Percentiles rank a stretch among this genome's conserved stretches.
These are phyloP conservation scores for Dillenia turbinata DNA, from an alignment of 164 flowering plant genomes.

Conservation along the genomic window DNA sequence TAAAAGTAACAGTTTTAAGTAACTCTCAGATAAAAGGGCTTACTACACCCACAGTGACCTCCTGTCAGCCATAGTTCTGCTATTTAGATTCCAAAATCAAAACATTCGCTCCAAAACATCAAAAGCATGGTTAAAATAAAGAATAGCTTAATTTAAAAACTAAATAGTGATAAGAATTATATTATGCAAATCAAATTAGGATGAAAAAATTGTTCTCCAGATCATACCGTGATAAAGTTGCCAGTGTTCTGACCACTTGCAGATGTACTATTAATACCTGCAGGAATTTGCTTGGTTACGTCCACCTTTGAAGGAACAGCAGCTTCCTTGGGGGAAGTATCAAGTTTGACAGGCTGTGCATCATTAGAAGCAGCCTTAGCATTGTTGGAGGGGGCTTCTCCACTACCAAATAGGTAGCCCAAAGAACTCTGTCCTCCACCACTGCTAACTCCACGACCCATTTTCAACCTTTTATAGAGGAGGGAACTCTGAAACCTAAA, in stretches of 20 bases:
- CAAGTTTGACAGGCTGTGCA: slow-evolving; percentile 17
- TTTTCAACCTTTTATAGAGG: slow-evolving; percentile 11
- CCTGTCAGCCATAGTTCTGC: too few relatives aligned
- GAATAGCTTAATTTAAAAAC: too few relatives aligned
- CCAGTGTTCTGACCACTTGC: slow-evolving; percentile 57
- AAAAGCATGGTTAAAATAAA: too few relatives aligned
- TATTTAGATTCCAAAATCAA: too few relatives aligned
- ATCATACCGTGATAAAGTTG: slow-evolving; percentile 49
- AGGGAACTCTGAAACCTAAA: slow-evolving; percentile 3
- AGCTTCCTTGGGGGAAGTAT: slow-evolving; percentile 32
- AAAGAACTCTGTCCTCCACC: slow-evolving; percentile 90
- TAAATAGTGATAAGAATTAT: too few relatives aligned
- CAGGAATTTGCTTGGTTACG: slow-evolving; percentile 35
- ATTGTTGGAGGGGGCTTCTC: slow-evolving; percentile 45
- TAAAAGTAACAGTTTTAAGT: too few relatives aligned
- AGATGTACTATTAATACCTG: slow-evolving; percentile 36
- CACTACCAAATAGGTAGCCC: slow-evolving; percentile 69
- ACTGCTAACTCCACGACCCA: slow-evolving; percentile 78
- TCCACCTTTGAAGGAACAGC: slow-evolving; percentile 28
- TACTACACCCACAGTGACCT: too few relatives aligned
- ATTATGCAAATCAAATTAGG: not conserved
- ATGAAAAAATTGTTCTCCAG: not conserved
- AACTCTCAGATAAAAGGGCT: too few relatives aligned
- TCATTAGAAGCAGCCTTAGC: slow-evolving; percentile 28
- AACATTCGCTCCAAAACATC: too few relatives aligned